Percentiles rank a stretch among this genome's conserved stretches.
Conservation (phyloP, 179 eudicot species). For the Heliamphora pulchella region DNA sequence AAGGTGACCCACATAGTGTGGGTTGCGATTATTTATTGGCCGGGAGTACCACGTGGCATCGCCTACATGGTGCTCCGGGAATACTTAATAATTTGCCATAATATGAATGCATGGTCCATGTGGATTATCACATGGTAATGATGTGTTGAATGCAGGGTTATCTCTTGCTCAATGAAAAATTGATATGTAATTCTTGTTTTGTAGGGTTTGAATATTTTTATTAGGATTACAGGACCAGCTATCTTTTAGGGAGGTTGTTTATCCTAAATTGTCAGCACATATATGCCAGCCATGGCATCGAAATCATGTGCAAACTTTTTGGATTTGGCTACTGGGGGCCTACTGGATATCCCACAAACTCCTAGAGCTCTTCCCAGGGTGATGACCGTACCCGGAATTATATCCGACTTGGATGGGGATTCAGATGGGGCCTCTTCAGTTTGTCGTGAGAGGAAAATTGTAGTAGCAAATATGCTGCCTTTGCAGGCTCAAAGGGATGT, state of each 20-base stretch:
- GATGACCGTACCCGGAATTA: slow-evolving; percentile 78
- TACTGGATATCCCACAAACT: slow-evolving; percentile 58
- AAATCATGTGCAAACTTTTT: slow-evolving; percentile 62
- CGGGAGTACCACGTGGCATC: too few relatives aligned
- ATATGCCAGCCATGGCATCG: slow-evolving; percentile 41
- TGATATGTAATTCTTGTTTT: slow-evolving; percentile 4
- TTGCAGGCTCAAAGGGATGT: slow-evolving; percentile 47
- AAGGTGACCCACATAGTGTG: too few relatives aligned
- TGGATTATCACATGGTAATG: neutral
- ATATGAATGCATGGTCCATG: neutral
- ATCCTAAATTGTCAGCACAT: neutral
- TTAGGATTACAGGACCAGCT: neutral
- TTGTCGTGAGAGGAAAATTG: slow-evolving; percentile 47
- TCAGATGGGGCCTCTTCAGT: slow-evolving; percentile 32
- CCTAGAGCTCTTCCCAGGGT: slow-evolving; percentile 67
- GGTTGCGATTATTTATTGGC: too few relatives aligned
- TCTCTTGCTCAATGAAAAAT: neutral
- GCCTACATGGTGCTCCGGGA: too few relatives aligned
- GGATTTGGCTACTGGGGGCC: slow-evolving; percentile 54
- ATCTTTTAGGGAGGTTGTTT: neutral
- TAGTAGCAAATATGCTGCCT: slow-evolving; percentile 82
- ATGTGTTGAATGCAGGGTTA: neutral
- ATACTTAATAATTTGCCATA: too few relatives aligned
- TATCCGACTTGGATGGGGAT: slow-evolving; percentile 57
- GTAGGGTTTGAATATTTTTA: neutral